Evolutionary conservation across 2,329 filamentous ascomycete genomes (phyloP).

Genomic region (Aureobasidium lini): DNA sequence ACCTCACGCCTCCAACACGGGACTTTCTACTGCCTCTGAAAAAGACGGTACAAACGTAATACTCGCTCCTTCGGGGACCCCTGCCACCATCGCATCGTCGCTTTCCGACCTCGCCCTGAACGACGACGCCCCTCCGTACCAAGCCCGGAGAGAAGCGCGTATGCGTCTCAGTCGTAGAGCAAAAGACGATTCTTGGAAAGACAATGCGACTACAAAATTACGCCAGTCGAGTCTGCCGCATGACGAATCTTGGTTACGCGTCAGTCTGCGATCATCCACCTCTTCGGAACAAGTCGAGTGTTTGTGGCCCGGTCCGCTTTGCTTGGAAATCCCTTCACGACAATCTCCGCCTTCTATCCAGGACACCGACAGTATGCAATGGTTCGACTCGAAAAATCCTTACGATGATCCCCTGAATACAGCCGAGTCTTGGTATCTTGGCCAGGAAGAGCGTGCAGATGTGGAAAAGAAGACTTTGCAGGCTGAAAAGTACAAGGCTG

Average conservation of each 20-base stretch:
- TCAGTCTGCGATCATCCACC: background rate
- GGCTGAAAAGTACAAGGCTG: conserved; percentile 38
- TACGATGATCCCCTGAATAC: conserved; percentile 14
- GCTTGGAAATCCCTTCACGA: background rate
- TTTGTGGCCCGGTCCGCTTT: conserved; percentile 1
- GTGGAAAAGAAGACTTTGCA: conserved; percentile 36
- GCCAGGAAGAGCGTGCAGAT: conserved; percentile 16
- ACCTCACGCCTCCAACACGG: background rate
- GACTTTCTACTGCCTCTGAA: background rate
- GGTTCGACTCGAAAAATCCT: background rate
- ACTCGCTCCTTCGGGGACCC: conserved; percentile 12
- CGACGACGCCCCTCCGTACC: background rate
- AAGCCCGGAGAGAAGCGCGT: conserved; percentile 7
- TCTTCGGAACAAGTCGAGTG: background rate
- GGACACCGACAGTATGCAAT: background rate
- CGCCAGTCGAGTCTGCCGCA: background rate
- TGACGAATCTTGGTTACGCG: background rate
- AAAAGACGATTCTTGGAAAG: conserved; percentile 8
- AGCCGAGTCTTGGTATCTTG: conserved; percentile 13
- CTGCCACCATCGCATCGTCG: background rate
- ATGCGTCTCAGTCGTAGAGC: conserved; percentile 3
- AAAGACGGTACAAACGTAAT: background rate
- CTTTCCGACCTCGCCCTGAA: background rate
- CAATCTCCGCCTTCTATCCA: background rate
- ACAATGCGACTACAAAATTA: background rate